A percentile compares a stretch with the other conserved stretches of the same genome.
Conservation (phyloP, 75 land plant genomes). For the Picea sitchensis region DNA sequence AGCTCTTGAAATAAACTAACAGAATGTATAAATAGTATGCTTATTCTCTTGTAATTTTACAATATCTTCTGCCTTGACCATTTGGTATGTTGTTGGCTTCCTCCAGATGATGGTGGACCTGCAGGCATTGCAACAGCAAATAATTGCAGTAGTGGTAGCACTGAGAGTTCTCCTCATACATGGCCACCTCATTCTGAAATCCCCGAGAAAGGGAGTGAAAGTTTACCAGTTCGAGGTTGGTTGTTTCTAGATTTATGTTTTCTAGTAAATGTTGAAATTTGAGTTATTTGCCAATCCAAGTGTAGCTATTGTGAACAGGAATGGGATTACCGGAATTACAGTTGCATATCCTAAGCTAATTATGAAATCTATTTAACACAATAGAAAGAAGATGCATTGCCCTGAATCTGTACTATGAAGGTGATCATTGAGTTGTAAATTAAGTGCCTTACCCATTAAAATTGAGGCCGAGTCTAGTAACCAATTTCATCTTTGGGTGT, state of each 20-base stretch:
- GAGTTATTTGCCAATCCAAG: not conserved
- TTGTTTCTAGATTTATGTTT: not conserved
- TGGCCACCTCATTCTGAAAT: slow-evolving; percentile 29
- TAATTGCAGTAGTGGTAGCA: slow-evolving; percentile 31
- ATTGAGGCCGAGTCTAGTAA: no score
- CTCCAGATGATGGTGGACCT: slow-evolving; percentile 18
- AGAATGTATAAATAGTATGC: not conserved
- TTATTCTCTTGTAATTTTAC: not conserved
- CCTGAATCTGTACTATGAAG: not conserved
- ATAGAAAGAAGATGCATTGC: not conserved
- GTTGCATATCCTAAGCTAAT: not conserved
- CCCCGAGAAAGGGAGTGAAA: slow-evolving; percentile 30
- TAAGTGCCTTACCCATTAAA: no score
- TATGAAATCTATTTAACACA: not conserved
- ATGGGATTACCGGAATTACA: not conserved
- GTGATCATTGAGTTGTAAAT: no score
- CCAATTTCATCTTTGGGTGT: no score
- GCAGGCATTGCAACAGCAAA: slow-evolving; percentile 18
- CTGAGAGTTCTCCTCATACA: slow-evolving; percentile 32
- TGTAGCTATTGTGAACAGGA: no score
- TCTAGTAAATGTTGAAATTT: not conserved
- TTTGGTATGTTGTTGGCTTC: not conserved
- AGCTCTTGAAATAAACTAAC: not conserved
- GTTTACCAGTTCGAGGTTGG: slow-evolving; percentile 37
- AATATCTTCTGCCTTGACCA: not conserved